A percentile compares a stretch with the other conserved stretches of the same genome.
phyloP scores from a whole-genome alignment of 441 rosid genomes.

The Croton setiger region DNA sequence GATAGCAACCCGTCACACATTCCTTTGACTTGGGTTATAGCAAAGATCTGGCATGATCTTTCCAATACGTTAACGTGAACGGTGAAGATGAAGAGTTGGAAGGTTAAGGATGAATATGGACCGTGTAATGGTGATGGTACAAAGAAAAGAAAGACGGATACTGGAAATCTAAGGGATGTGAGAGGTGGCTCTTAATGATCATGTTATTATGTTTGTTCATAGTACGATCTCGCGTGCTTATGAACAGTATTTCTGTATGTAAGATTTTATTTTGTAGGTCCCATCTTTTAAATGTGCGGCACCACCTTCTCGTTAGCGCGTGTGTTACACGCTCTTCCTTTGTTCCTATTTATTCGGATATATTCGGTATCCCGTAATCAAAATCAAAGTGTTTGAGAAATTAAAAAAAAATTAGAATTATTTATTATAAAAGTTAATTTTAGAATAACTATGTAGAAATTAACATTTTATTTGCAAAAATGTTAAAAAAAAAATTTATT shows the following conservation, averaged over 20 bases:
- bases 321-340: not conserved
- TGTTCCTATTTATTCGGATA: too few relatives aligned
- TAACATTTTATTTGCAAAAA: too few relatives aligned
- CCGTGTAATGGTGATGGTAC: not conserved
- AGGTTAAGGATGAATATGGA: not conserved
- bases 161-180: not conserved
- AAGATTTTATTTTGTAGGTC: constrained; percentile 26
- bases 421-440: too few relatives aligned
- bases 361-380: too few relatives aligned
- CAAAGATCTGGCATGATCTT: constrained; percentile 21
- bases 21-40: constrained; percentile 20
- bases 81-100: constrained; percentile 4
- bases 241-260: constrained; percentile 28
- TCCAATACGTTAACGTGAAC: not conserved
- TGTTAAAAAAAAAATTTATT: too few relatives aligned
- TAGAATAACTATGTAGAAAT: too few relatives aligned
- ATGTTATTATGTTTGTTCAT: constrained; percentile 24
- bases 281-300: constrained; percentile 15
- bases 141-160: not conserved
- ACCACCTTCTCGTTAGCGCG: constrained; percentile 13
- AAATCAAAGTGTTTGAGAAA: not conserved
- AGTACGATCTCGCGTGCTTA: constrained; percentile 35
- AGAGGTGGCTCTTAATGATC: constrained; percentile 21
- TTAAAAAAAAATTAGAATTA: too few relatives aligned
- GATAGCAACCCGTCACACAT: constrained; percentile 9